Evolutionary conservation across 441 rosid genomes (phyloP).

Genomic region (Eutrema salsugineum): DNA sequence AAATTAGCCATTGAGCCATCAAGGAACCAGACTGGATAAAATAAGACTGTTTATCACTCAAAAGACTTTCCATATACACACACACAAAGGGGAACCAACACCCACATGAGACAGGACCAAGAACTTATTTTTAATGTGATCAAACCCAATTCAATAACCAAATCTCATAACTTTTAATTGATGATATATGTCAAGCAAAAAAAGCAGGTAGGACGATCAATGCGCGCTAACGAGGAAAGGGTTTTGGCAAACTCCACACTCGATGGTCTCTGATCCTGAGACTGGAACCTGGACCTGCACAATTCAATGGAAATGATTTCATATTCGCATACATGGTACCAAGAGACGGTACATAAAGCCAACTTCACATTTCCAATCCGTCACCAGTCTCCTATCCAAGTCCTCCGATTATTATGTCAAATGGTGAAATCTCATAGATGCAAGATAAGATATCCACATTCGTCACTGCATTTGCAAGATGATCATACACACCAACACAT

Average conservation of each 20-base stretch:
- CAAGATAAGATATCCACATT: background rate
- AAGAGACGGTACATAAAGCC: background rate
- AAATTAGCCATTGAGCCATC: constrained; percentile 7
- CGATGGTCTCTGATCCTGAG: constrained; percentile 97
- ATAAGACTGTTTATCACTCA: constrained; percentile 16
- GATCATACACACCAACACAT: constrained; percentile 1
- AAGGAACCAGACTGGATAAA: background rate
- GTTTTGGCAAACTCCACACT: constrained; percentile 97
- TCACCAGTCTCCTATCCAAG: background rate
- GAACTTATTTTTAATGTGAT: constrained; percentile 9
- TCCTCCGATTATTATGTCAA: background rate
- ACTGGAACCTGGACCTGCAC: constrained; percentile 96
- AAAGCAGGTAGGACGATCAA: constrained; percentile 34
- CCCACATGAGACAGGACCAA: constrained; percentile 10
- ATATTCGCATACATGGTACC: background rate
- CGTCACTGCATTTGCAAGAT: background rate
- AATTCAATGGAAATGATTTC: constrained; percentile 1
- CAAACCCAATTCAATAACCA: constrained; percentile 25
- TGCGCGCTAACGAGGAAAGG: constrained; percentile 94
- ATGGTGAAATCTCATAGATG: background rate
- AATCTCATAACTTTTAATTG: constrained; percentile 2
- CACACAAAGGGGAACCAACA: constrained; percentile 18
- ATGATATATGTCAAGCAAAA: constrained; percentile 16
- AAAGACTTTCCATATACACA: constrained; percentile 19
- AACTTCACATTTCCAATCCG: background rate